Conservation (phyloP, 2,329 filamentous ascomycete genomes). For the Thelonectria olida region DNA sequence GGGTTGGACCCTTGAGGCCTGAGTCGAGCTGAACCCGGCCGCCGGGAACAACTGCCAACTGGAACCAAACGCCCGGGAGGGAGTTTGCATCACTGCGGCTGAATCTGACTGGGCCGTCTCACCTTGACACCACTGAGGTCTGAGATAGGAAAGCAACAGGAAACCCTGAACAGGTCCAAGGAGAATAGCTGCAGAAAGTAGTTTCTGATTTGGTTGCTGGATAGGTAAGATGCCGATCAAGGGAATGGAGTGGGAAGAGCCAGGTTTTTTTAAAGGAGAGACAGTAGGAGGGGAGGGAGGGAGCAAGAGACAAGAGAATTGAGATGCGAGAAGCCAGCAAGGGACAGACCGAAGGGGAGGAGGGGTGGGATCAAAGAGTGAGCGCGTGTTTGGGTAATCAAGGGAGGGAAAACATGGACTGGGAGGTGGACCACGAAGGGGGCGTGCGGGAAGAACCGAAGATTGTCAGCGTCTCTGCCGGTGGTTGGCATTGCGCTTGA, state of each 20-base stretch:
- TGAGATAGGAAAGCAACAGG: background rate
- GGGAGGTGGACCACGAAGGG: too few relatives aligned
- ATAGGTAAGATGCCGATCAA: background rate
- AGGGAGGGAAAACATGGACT: too few relatives aligned
- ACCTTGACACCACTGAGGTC: background rate
- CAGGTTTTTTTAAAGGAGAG: background rate
- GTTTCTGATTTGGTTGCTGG: background rate
- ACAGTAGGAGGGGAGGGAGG: background rate
- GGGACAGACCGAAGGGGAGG: too few relatives aligned
- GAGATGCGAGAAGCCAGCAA: too few relatives aligned
- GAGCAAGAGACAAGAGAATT: background rate
- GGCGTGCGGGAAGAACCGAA: too few relatives aligned
- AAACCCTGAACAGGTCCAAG: background rate
- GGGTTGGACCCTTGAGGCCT: background rate
- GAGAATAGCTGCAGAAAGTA: background rate
- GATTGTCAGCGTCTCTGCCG: too few relatives aligned
- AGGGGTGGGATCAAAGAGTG: too few relatives aligned
- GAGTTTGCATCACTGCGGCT: conserved; percentile 4
- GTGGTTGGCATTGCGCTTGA: too few relatives aligned
- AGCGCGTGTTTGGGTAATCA: too few relatives aligned
- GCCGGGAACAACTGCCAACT: background rate
- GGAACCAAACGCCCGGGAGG: background rate
- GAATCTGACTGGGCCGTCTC: conserved; percentile 1
- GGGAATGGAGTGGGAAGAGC: background rate
- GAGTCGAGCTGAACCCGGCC: conserved; percentile 1